phyloP scores from a whole-genome alignment of 768 basidiomycete species.

The Phanerochaete sordida region DNA sequence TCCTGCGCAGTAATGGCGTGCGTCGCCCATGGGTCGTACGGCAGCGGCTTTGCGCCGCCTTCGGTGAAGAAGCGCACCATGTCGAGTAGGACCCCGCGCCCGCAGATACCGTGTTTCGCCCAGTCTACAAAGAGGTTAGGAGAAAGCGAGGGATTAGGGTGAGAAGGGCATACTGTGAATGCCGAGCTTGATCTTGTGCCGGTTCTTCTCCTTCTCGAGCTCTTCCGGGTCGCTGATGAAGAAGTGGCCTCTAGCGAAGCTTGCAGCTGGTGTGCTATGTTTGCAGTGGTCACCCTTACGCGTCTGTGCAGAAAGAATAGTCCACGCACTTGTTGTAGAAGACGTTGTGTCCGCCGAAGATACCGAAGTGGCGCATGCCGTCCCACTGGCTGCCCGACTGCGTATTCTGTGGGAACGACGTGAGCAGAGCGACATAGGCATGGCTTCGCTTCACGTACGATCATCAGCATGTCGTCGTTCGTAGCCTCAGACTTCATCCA shows the following conservation, averaged over 20 bases:
- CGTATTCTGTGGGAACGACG: slow-evolving; percentile 47
- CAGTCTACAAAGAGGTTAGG: slow-evolving; percentile 41
- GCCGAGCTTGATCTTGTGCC: slow-evolving; percentile 45
- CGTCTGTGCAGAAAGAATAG: no score
- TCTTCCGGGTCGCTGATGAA: slow-evolving; percentile 45
- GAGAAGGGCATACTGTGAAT: slow-evolving; percentile 53
- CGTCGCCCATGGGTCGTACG: slow-evolving; percentile 63
- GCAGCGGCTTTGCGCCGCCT: slow-evolving; percentile 32
- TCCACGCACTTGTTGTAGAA: slow-evolving; percentile 75
- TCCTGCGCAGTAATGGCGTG: slow-evolving; percentile 51
- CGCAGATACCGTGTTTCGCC: slow-evolving; percentile 68
- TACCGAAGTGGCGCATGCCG: slow-evolving; percentile 56
- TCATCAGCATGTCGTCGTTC: slow-evolving; percentile 23
- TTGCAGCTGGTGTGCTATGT: slow-evolving; percentile 38
- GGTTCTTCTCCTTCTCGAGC: slow-evolving; percentile 35
- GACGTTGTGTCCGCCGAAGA: slow-evolving; percentile 43
- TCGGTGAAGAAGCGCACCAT: slow-evolving; percentile 51
- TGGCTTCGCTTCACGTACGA: slow-evolving; percentile 12
- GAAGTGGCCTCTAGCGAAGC: slow-evolving; percentile 43
- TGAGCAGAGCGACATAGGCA: not conserved
- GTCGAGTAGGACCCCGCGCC: slow-evolving; percentile 66
- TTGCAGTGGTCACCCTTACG: no score
- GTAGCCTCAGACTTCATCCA: slow-evolving; percentile 19
- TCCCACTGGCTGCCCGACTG: slow-evolving; percentile 75
- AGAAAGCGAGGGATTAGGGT: not conserved